Evolutionary conservation across 176 grass and related monocot species (phyloP).

Genomic region (Elaeis guineensis): DNA sequence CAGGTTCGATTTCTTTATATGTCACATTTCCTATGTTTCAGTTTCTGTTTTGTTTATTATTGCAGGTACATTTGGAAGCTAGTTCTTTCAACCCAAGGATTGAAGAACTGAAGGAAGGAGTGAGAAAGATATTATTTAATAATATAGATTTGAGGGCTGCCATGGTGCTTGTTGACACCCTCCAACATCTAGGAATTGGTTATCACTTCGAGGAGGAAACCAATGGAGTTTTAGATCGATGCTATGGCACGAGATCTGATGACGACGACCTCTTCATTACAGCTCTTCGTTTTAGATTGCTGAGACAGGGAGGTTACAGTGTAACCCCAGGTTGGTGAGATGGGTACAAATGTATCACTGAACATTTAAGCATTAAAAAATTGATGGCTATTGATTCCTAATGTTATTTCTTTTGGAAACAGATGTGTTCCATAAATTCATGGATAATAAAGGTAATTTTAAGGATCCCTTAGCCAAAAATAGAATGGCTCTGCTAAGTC

Average conservation of each 20-base stretch:
- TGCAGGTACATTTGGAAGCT: neutral
- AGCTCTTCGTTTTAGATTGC: neutral
- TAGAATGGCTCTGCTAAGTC: neutral
- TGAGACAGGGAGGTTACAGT: neutral
- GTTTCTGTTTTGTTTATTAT: neutral
- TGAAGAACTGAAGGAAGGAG: neutral
- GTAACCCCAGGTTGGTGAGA: neutral
- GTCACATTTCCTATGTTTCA: too few species aligned
- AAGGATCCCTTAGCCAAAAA: neutral
- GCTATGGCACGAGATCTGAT: neutral
- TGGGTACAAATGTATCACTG: too few species aligned
- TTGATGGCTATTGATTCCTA: too few species aligned
- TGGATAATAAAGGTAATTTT: neutral
- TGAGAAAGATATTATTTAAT: neutral
- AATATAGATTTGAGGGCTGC: neutral
- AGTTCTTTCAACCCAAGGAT: neutral
- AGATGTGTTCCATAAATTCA: conserved; percentile 7
- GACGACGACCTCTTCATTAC: neutral
- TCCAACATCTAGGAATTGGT: neutral
- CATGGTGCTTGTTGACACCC: neutral
- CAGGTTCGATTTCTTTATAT: too few species aligned
- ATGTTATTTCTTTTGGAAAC: neutral
- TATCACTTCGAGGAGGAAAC: neutral
- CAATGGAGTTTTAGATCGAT: neutral
- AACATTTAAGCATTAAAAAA: too few species aligned